These are phyloP conservation scores for Phytophthora cryptogea DNA, from an alignment of 352 stramenopile species.

Conservation along the genomic window DNA sequence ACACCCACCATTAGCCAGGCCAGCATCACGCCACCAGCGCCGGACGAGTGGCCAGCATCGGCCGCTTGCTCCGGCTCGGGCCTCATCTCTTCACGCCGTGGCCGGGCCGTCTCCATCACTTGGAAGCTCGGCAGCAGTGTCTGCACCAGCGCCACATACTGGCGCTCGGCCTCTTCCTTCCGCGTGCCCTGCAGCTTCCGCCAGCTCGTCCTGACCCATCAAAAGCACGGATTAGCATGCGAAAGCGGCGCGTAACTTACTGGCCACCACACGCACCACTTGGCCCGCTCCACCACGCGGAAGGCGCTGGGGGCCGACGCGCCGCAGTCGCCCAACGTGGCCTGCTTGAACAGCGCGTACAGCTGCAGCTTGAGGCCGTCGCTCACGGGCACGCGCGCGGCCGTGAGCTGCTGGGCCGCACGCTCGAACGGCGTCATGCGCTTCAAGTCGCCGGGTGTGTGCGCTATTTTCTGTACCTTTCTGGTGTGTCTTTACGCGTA, in stretches of 20 bases:
- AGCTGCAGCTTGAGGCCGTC: slow-evolving; percentile 79
- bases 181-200: slow-evolving; percentile 42
- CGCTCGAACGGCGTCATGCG: slow-evolving; percentile 50
- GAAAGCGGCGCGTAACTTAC: neutral
- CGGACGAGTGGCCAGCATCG: neutral
- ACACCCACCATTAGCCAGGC: neutral
- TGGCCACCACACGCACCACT: slow-evolving; percentile 42
- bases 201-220: slow-evolving; percentile 53
- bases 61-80: neutral
- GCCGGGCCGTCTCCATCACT: slow-evolving; percentile 15
- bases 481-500: neutral
- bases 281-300: slow-evolving; percentile 60
- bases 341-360: slow-evolving; percentile 85
- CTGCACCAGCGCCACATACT: slow-evolving; percentile 58
- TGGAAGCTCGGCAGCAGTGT: slow-evolving; percentile 53
- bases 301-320: slow-evolving; percentile 58
- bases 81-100: neutral
- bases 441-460: slow-evolving; percentile 21
- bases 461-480: slow-evolving; percentile 6
- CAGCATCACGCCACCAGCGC: slow-evolving; percentile 5
- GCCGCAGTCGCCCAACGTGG: slow-evolving; percentile 62
- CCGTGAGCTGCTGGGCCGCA: slow-evolving; percentile 49
- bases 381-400: slow-evolving; percentile 40
- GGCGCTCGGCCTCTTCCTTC: slow-evolving; percentile 43
- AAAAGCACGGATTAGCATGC: slow-evolving; percentile 2